Evolutionary conservation across 257 asterid species (phyloP).

Genomic region (Nicotiana tomentosiformis): DNA sequence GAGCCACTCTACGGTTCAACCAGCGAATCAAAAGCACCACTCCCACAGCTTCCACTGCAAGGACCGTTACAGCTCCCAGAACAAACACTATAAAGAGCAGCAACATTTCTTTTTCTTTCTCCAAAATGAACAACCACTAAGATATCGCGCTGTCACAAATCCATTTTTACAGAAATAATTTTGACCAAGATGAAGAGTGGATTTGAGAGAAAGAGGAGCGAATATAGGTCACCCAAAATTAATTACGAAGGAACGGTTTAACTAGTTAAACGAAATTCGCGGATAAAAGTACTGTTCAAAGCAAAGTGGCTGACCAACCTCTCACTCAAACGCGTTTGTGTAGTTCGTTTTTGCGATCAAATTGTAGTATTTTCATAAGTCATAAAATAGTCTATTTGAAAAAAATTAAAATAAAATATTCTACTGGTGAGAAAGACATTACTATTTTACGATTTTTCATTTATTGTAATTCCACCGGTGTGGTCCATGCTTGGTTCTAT

Average conservation of each 20-base stretch:
- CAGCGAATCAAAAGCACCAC: slow-evolving; percentile 52
- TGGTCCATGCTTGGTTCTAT: neutral
- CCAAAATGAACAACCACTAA: neutral
- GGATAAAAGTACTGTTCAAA: neutral
- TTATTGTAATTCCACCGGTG: neutral
- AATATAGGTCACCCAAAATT: neutral
- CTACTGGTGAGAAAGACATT: neutral
- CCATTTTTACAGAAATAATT: neutral
- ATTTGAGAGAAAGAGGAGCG: neutral
- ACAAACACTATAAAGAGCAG: slow-evolving; percentile 34
- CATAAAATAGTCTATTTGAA: neutral
- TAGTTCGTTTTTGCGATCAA: neutral
- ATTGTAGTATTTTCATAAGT: neutral
- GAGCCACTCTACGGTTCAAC: slow-evolving; percentile 38
- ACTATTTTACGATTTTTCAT: neutral
- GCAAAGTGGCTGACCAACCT: neutral
- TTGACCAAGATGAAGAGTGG: neutral
- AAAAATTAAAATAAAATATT: neutral
- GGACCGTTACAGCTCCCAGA: slow-evolving; percentile 55
- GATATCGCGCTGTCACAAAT: neutral
- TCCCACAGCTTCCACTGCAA: slow-evolving; percentile 48
- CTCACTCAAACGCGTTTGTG: neutral
- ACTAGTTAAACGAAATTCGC: neutral
- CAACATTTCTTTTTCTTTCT: slow-evolving; percentile 1
- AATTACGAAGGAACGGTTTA: neutral